Percentiles rank a stretch among this genome's conserved stretches.
phyloP scores from a whole-genome alignment of 306 rosid genomes.

The Acacia confusa region DNA sequence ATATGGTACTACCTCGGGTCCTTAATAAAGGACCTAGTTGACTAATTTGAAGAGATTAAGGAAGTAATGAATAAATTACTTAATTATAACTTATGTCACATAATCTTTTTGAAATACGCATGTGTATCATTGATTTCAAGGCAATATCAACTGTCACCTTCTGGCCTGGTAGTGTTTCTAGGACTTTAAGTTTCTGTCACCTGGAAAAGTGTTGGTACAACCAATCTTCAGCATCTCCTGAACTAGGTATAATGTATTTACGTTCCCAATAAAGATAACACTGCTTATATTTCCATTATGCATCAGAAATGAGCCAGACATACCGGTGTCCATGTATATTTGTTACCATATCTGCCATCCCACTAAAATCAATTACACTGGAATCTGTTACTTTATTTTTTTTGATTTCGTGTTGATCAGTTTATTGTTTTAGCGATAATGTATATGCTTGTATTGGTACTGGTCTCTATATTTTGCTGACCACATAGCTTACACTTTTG shows the following conservation, averaged over 20 bases:
- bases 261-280: background rate
- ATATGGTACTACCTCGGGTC: too few relatives aligned
- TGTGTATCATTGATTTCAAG: too few relatives aligned
- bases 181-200: background rate
- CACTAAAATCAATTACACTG: background rate
- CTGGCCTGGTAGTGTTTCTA: background rate
- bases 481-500: constrained; percentile 1
- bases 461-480: constrained; percentile 12
- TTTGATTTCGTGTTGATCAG: background rate
- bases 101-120: too few relatives aligned
- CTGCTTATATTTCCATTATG: background rate
- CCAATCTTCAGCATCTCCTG: background rate
- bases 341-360: background rate
- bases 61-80: too few relatives aligned
- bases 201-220: background rate
- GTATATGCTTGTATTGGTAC: constrained; percentile 5
- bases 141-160: background rate
- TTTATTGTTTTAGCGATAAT: constrained; percentile 2
- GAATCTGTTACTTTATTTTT: background rate
- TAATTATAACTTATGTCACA: too few relatives aligned
- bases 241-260: background rate
- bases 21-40: too few relatives aligned
- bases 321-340: background rate
- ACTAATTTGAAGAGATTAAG: too few relatives aligned
- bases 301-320: background rate